phyloP scores from a whole-genome alignment of 345 rosid species.

The Linum usitatissimum region DNA sequence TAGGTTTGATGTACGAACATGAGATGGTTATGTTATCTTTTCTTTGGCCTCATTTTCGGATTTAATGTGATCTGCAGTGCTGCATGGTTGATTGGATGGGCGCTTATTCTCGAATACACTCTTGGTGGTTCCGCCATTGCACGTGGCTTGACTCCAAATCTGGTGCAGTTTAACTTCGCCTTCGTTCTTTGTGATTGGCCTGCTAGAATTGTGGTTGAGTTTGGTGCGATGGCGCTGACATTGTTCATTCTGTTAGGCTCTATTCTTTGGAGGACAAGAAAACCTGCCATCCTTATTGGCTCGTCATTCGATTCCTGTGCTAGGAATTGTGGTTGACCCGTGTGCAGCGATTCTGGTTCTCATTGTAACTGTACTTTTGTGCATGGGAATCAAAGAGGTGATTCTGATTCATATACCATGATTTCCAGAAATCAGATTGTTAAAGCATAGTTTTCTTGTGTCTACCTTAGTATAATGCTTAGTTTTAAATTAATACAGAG shows the following conservation, averaged over 20 bases:
- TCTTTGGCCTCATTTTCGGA: slow-evolving; percentile 1
- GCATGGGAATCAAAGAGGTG: slow-evolving; percentile 29
- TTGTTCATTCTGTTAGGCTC: slow-evolving; percentile 13
- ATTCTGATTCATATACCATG: neutral
- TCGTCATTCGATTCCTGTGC: slow-evolving; percentile 19
- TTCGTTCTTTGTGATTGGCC: neutral
- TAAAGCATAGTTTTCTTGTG: neutral
- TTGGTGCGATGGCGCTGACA: neutral
- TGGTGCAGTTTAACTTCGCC: slow-evolving; percentile 28
- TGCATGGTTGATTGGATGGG: slow-evolving; percentile 98
- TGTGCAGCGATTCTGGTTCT: slow-evolving; percentile 27
- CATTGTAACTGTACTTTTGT: slow-evolving; percentile 21
- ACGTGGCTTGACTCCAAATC: slow-evolving; percentile 77
- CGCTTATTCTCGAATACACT: slow-evolving; percentile 79
- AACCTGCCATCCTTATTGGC: slow-evolving; percentile 20
- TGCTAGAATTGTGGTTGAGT: neutral
- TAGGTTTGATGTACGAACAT: neutral
- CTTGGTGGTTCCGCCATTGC: slow-evolving; percentile 94
- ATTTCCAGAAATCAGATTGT: neutral
- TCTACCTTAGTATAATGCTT: slow-evolving; percentile 4
- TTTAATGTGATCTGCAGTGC: slow-evolving; percentile 28
- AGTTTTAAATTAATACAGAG: slow-evolving; percentile 26
- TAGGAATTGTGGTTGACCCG: slow-evolving; percentile 21
- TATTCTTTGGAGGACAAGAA: slow-evolving; percentile 22
- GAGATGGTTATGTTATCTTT: neutral